These are phyloP conservation scores for Talaromyces pinophilus DNA, from an alignment of 2,329 filamentous ascomycete species.

Conservation along the genomic window DNA sequence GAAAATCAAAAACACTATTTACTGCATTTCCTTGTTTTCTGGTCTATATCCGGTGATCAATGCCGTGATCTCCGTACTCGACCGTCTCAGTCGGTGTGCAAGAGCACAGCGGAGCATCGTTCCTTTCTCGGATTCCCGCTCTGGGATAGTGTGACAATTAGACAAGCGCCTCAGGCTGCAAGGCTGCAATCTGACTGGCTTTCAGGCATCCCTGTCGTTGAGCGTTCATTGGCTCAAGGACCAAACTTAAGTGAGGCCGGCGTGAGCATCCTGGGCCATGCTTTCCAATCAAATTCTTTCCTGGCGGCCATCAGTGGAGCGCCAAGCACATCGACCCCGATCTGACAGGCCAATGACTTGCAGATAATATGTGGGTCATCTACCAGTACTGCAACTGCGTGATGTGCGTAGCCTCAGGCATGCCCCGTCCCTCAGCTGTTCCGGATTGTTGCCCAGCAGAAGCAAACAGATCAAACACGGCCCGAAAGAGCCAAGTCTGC, in stretches of 20 bases:
- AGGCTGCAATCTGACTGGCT: background rate
- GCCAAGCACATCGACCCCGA: background rate
- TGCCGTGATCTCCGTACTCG: background rate
- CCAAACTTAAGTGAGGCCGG: background rate
- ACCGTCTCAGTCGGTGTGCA: background rate
- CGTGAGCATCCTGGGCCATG: background rate
- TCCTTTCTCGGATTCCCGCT: background rate
- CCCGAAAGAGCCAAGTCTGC: background rate
- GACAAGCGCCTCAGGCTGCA: background rate
- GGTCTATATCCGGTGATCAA: background rate
- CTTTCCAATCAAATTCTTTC: background rate
- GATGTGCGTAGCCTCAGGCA: constrained; percentile 14
- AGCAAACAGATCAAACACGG: background rate
- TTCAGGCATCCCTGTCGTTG: background rate
- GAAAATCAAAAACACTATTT: constrained; percentile 15
- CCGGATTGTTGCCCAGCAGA: constrained; percentile 10
- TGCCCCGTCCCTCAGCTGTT: constrained; percentile 3
- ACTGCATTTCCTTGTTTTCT: background rate
- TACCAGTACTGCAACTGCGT: background rate
- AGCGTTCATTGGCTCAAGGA: background rate
- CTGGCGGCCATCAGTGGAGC: background rate
- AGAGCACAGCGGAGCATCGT: background rate
- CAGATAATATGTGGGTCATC: background rate
- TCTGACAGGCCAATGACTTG: constrained; percentile 3
- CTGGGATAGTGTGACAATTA: background rate